Conservation (phyloP, 2,329 filamentous ascomycete species). For the Fusarium compactum region DNA sequence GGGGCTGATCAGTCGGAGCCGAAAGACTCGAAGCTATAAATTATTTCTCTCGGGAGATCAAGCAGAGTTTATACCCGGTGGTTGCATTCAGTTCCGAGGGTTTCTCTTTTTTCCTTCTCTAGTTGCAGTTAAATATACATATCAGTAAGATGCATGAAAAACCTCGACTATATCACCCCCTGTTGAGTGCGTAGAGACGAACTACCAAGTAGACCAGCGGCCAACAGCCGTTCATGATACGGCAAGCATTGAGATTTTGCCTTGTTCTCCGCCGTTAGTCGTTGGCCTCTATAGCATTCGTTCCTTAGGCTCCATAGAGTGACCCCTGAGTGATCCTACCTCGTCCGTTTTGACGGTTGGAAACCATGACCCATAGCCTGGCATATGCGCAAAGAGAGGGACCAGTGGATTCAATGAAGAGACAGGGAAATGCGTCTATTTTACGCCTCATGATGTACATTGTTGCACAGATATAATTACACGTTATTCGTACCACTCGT, state of each 20-base stretch:
- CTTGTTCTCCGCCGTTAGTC: not conserved
- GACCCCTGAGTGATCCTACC: not conserved
- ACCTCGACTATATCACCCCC: not conserved
- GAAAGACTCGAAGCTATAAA: slow-evolving; percentile 8
- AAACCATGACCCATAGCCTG: not conserved
- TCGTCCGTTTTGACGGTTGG: not conserved
- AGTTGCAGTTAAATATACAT: not conserved
- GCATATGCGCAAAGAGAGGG: not conserved
- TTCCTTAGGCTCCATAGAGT: not conserved
- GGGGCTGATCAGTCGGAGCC: not conserved
- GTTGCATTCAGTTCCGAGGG: not conserved
- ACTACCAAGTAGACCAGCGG: not conserved
- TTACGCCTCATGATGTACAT: slow-evolving; percentile 51
- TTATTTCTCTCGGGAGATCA: not conserved
- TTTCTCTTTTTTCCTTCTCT: not conserved
- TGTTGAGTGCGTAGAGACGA: not conserved
- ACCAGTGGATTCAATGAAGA: not conserved
- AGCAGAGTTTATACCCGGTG: not conserved
- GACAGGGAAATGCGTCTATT: slow-evolving; percentile 46
- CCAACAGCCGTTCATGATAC: not conserved
- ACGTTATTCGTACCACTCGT: slow-evolving; percentile 37
- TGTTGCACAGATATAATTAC: slow-evolving; percentile 52
- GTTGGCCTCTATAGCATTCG: not conserved
- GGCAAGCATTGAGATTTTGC: not conserved
- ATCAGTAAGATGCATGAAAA: not conserved